Evolutionary conservation across 1,139 yeast genomes (phyloP).

Genomic region (Meyerozyma athensensis): DNA sequence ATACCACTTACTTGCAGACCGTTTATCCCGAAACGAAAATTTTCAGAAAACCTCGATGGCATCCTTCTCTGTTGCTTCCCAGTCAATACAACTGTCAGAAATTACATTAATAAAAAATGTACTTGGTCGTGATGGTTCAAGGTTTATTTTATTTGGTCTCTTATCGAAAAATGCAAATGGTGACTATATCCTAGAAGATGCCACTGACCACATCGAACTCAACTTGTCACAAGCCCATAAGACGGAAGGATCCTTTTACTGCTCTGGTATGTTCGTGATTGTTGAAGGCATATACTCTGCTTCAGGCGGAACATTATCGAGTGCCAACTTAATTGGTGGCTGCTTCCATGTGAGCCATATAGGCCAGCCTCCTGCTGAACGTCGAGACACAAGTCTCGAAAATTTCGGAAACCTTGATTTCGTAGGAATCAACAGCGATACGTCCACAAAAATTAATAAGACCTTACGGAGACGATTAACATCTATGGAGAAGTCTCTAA

Average conservation of each 20-base stretch:
- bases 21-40: conserved; percentile 69
- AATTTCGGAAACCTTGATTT: conserved; percentile 79
- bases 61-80: conserved; percentile 26
- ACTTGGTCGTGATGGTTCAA: conserved; percentile 75
- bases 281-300: conserved; percentile 83
- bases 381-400: conserved; percentile 58
- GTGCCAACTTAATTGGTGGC: conserved; percentile 35
- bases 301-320: conserved; percentile 40
- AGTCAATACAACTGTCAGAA: conserved; percentile 22
- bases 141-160: conserved; percentile 76
- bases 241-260: conserved; percentile 64
- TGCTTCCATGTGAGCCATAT: conserved; percentile 70
- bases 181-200: conserved; percentile 72
- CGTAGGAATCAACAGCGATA: conserved; percentile 54
- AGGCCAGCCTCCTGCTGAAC: conserved; percentile 88
- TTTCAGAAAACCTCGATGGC: conserved; percentile 54
- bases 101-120: conserved; percentile 78
- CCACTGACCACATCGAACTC: conserved; percentile 70
- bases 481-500: conserved; percentile 51
- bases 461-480: conserved; percentile 52
- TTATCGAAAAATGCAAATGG: conserved; percentile 63
- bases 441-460: conserved; percentile 46
- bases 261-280: conserved; percentile 74
- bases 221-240: conserved; percentile 64
- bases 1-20: conserved; percentile 59